Evolutionary conservation across 1,284 basidiomycete species (phyloP).

Genomic region (Rhodotorula mucilaginosa): DNA sequence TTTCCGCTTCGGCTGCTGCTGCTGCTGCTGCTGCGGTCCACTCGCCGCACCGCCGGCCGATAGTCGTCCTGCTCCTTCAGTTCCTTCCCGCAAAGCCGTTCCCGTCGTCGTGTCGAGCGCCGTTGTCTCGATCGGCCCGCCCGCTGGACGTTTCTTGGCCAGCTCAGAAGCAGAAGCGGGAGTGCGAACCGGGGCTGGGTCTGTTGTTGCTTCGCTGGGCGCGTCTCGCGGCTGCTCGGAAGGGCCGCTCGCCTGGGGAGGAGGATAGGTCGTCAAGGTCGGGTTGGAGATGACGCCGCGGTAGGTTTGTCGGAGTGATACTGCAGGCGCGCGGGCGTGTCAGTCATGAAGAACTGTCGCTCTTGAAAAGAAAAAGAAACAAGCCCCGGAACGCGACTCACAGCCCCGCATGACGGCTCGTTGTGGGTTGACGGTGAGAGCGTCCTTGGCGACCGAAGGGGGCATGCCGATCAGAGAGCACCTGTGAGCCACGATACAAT

Average conservation of each 20-base stretch:
- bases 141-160: not conserved
- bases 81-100: not conserved
- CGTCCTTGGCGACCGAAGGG: constrained; percentile 64
- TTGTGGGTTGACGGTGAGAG: constrained; percentile 62
- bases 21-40: not conserved
- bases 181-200: not conserved
- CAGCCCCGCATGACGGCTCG: constrained; percentile 68
- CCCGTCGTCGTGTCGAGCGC: not conserved
- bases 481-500: constrained; percentile 48
- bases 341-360: not conserved
- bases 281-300: constrained; percentile 39
- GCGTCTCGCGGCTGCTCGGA: too few species aligned
- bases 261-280: not conserved
- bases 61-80: not conserved
- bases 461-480: constrained; percentile 64
- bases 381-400: constrained; percentile 50
- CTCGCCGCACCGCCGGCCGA: not conserved
- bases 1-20: constrained; percentile 6
- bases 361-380: too few species aligned
- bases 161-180: not conserved
- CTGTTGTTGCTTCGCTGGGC: too few species aligned
- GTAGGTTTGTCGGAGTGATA: constrained; percentile 36
- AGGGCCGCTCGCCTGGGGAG: not conserved
- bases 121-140: too few species aligned
- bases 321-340: not conserved